A percentile compares a stretch with the other conserved stretches of the same genome.
These are phyloP conservation scores for Coemansia sp. DNA, from an alignment of 192 early-diverging fungal genomes.

Conservation along the genomic window DNA sequence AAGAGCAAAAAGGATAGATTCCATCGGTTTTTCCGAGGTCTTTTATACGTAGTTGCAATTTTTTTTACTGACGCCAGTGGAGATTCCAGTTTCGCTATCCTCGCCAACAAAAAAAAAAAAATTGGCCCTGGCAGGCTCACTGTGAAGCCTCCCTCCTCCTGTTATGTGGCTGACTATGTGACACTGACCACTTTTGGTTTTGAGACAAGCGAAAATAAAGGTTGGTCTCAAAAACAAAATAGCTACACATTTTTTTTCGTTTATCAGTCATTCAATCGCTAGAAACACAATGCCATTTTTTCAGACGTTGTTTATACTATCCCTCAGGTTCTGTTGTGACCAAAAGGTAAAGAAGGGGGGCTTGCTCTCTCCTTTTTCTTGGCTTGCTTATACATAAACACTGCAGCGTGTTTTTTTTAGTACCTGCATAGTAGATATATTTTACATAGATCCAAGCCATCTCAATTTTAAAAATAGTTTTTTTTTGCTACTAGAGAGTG, in stretches of 20 bases:
- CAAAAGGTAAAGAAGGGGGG: background rate
- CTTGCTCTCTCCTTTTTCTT: background rate
- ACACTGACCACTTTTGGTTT: background rate
- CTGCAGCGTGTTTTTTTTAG: background rate
- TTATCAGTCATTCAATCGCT: background rate
- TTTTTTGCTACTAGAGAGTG: background rate
- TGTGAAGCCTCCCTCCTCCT: background rate
- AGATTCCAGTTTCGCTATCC: background rate
- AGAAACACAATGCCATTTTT: background rate
- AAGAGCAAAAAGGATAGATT: background rate
- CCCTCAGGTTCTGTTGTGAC: background rate
- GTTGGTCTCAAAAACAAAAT: background rate
- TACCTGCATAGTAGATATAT: background rate
- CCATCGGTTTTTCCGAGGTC: background rate
- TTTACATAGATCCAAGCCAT: background rate
- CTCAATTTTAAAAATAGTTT: background rate
- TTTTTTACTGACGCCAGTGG: background rate
- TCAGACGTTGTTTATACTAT: conserved; percentile 1
- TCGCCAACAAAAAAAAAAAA: background rate
- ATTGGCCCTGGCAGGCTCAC: background rate
- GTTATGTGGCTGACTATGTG: background rate
- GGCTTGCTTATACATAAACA: background rate
- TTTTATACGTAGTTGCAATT: background rate
- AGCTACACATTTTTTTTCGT: background rate
- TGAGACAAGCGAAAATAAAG: background rate